Evolutionary conservation across 2,329 filamentous ascomycete genomes (phyloP), one percentile per base, ranked within the genome.

Genomic region (Calonectria crousiana): DNA sequence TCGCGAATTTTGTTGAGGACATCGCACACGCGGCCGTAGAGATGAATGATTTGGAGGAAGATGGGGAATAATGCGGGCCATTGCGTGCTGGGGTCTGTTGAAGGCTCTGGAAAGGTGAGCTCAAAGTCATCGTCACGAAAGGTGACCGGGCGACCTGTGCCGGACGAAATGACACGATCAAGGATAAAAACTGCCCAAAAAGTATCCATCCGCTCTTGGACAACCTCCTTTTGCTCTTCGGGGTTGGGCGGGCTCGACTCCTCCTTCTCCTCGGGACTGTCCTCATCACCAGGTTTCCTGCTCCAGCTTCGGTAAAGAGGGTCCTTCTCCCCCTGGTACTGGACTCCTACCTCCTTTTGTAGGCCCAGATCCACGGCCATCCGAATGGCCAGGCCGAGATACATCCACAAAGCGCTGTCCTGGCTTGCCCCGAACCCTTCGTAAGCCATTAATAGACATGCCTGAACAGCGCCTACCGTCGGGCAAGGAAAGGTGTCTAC

Each of bases 361-460:
- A 98, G 88, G 0, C 95, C 95, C 13, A 98, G 85, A 80, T 95
- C 93, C 74, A 95, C 91, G 0, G 93, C 93, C 92, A 95, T 94
- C 18, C 95, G 92, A 74, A 98, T 98, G 0, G 95, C 93, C 67
- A 96, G 93, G 0, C 95, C 95, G 1, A 98, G 88, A 81, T 97
- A 98, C 95, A 98, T 97, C 95, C 95, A 98, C 9, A 98, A 84
- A 0, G 95, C 95, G 82, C 95, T 97, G 81, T 98, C 95, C 79
- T 96, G 94, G 77, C 95, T 95, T 14, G 94, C 94, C 1, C 95
- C 95, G 78, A 98, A 98, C 53, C 96, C 93, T 78, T 97, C 95
- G 81, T 98, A 98, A 0, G 95, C 95, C 85, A 98, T 91, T 34
- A 98, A 86, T 14, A 98, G 85, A 64, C 93, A 95, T 0, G 95